These are phyloP conservation scores for Maudiozyma bulderi DNA, from an alignment of 805 yeast genomes.

Conservation along the genomic window DNA sequence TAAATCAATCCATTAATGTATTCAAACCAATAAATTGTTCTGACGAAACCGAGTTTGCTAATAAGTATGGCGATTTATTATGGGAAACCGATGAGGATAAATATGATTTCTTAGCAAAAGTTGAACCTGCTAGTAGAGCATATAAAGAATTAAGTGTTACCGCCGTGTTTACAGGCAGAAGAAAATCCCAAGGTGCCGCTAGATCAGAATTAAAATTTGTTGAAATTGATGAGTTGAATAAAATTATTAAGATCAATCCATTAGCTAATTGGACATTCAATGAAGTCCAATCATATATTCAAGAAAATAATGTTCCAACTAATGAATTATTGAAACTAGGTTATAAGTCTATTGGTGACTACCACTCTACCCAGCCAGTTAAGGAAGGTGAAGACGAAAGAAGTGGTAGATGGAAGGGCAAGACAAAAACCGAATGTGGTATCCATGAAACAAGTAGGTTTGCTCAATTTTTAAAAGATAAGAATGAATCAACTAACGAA, in stretches of 20 bases:
- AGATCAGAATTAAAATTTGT: slow-evolving; percentile 62
- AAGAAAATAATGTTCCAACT: slow-evolving; percentile 67
- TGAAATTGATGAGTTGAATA: slow-evolving; percentile 62
- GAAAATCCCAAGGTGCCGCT: slow-evolving; percentile 83
- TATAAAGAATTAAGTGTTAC: slow-evolving; percentile 61
- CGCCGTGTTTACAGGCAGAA: slow-evolving; percentile 87
- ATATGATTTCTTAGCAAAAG: slow-evolving; percentile 83
- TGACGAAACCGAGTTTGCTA: slow-evolving; percentile 54
- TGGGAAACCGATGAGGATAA: slow-evolving; percentile 78
- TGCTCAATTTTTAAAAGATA: slow-evolving; percentile 41
- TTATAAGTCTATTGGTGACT: slow-evolving; percentile 87
- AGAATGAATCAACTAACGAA: background rate
- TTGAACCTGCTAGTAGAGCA: slow-evolving; percentile 85
- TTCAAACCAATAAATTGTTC: slow-evolving; percentile 54
- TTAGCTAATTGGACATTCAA: slow-evolving; percentile 72
- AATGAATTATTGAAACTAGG: slow-evolving; percentile 78
- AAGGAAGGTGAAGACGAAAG: slow-evolving; percentile 90
- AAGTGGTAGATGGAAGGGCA: slow-evolving; percentile 95
- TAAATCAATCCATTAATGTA: slow-evolving; percentile 40
- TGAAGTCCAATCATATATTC: slow-evolving; percentile 62
- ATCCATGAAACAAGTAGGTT: slow-evolving; percentile 77
- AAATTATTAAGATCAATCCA: slow-evolving; percentile 81
- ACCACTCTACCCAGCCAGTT: slow-evolving; percentile 88
- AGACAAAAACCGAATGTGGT: slow-evolving; percentile 89
- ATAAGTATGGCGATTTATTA: slow-evolving; percentile 59